Percentiles rank a stretch among this genome's conserved stretches.
Conservation (phyloP, 2,329 filamentous ascomycete species). For the Aspergillus tubingensis region DNA sequence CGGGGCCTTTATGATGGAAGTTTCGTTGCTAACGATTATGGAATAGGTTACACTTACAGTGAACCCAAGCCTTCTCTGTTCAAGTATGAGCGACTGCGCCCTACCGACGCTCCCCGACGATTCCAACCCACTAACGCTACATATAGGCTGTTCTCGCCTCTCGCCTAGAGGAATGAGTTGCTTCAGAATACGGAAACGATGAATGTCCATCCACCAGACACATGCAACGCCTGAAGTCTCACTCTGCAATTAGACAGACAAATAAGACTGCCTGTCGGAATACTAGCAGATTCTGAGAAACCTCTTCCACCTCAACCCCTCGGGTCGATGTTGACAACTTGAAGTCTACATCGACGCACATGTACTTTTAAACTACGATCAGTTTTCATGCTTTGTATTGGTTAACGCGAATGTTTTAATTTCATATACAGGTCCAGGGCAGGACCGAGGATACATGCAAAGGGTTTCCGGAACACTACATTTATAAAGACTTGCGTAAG, state of each 20-base stretch:
- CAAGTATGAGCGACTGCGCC: constrained; percentile 53
- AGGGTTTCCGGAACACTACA: not conserved
- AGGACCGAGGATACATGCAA: not conserved
- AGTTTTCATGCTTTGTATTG: constrained; percentile 15
- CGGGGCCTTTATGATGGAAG: not conserved
- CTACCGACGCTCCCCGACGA: not conserved
- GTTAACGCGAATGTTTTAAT: constrained; percentile 11
- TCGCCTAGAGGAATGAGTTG: constrained; percentile 36
- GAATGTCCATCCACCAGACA: not conserved
- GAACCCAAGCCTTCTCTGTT: constrained; percentile 82
- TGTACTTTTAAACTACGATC: constrained; percentile 32
- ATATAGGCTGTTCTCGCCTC: constrained; percentile 45
- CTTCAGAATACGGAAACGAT: not conserved
- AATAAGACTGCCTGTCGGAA: not conserved
- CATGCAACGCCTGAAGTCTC: not conserved
- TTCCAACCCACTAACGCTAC: constrained; percentile 18
- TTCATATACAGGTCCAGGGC: not conserved
- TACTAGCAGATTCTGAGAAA: not conserved
- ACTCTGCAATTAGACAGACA: not conserved
- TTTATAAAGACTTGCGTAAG: not conserved
- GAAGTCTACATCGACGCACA: constrained; percentile 15
- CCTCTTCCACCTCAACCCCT: not conserved
- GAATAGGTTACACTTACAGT: constrained; percentile 85
- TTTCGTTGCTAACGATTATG: constrained; percentile 17
- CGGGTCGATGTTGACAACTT: constrained; percentile 12